phyloP scores from a whole-genome alignment of 768 basidiomycete species.

The Lentinula raphanica region DNA sequence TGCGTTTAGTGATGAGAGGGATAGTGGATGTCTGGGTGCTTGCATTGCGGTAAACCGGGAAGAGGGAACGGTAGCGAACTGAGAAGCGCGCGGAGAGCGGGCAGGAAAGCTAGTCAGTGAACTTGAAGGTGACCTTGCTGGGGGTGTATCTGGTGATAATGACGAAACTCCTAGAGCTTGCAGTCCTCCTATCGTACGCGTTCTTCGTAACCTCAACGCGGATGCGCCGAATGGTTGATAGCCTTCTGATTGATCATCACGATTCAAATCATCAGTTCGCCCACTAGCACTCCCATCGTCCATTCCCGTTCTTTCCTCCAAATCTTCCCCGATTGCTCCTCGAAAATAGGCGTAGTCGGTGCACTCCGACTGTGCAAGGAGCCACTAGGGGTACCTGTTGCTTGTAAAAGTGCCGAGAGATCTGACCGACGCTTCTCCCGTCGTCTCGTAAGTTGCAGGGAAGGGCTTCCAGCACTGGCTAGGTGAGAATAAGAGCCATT shows the following conservation, averaged over 20 bases:
- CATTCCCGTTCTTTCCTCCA: slow-evolving; percentile 5
- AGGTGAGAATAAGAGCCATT: slow-evolving; percentile 60
- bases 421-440: slow-evolving; percentile 53
- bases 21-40: slow-evolving; percentile 58
- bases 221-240: slow-evolving; percentile 53
- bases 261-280: slow-evolving; percentile 2
- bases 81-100: slow-evolving; percentile 24
- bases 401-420: slow-evolving; percentile 41
- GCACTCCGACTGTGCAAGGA: slow-evolving; percentile 32
- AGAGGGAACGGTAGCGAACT: slow-evolving; percentile 30
- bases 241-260: slow-evolving; percentile 21
- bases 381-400: slow-evolving; percentile 10
- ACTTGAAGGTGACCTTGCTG: not conserved
- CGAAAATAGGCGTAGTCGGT: slow-evolving; percentile 26
- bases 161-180: slow-evolving; percentile 39
- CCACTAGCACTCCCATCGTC: not conserved
- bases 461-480: slow-evolving; percentile 42
- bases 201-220: slow-evolving; percentile 57
- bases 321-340: not conserved
- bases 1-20: slow-evolving; percentile 55
- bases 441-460: slow-evolving; percentile 35
- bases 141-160: slow-evolving; percentile 8
- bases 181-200: slow-evolving; percentile 44
- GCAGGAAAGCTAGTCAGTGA: slow-evolving; percentile 10
- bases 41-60: slow-evolving; percentile 64